These are phyloP conservation scores for Fusarium citri DNA, from an alignment of 2,329 filamentous ascomycete species.

Conservation along the genomic window DNA sequence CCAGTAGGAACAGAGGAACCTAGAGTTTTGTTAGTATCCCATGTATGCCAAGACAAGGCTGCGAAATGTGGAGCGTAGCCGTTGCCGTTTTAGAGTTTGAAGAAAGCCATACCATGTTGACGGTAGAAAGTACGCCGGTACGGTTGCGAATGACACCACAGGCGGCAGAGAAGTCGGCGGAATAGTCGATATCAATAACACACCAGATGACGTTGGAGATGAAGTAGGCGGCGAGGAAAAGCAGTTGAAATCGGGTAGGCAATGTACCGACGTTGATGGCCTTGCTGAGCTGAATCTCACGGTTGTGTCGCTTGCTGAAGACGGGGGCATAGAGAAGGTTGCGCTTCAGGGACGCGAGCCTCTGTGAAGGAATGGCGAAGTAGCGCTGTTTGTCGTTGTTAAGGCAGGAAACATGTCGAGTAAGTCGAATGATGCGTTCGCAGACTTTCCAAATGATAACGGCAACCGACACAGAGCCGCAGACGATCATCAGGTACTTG, in stretches of 20 bases:
- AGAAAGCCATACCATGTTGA: constrained; percentile 74
- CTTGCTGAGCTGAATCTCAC: constrained; percentile 69
- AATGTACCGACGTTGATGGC: constrained; percentile 69
- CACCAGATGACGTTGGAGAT: constrained; percentile 74
- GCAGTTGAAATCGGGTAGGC: constrained; percentile 69
- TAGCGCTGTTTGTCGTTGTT: constrained; percentile 84
- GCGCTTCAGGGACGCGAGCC: constrained; percentile 72
- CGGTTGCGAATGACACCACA: constrained; percentile 71
- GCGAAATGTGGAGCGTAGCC: background rate
- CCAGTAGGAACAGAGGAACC: constrained; percentile 78
- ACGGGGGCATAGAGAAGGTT: constrained; percentile 79
- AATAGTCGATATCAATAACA: constrained; percentile 70
- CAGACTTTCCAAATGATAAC: constrained; percentile 76
- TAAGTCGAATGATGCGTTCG: constrained; percentile 71
- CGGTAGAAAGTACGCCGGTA: constrained; percentile 74
- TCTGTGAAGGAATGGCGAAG: constrained; percentile 71
- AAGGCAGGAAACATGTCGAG: constrained; percentile 79
- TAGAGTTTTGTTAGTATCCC: constrained; percentile 35
- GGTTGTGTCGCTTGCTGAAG: constrained; percentile 71
- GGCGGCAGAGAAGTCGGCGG: constrained; percentile 58
- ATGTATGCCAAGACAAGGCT: background rate
- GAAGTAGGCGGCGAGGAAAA: constrained; percentile 67
- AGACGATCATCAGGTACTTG: constrained; percentile 71
- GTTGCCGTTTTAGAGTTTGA: background rate
- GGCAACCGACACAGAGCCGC: constrained; percentile 70